Evolutionary conservation across 495 filamentous ascomycete genomes (phyloP), one percentile per base, ranked within the genome.

Genomic region (Poronia punctata): DNA sequence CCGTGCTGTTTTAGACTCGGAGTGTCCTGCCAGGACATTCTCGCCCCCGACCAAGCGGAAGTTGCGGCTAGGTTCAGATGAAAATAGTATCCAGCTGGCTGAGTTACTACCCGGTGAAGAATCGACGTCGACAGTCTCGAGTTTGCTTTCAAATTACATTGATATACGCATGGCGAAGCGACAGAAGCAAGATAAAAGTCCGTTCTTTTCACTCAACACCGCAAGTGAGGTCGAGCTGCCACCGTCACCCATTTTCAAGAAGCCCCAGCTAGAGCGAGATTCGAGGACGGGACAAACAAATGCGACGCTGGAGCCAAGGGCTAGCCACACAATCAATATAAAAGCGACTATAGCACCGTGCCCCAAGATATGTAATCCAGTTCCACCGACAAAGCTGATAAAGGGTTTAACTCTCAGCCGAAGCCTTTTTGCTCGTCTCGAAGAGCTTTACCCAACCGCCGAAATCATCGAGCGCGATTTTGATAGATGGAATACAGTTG

Each of bases 381-480:
- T 7, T 9, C 7, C 12, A 2, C 38, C 12, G 16, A 53, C 44
- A 25, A 52, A 48, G 19, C 43, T 59, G 17, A 56, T 59, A 14
- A 59, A 59, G 27, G 40, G 48, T 2, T 21, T 59, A 6, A 51
- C 46, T 29, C 44, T 59, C 14, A 44, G 41, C 7, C 49, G 55
- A 7, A 38, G 40, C 1, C 22, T 59, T 1, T 51, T 59, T 23
- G 50, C 52, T 6, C 51, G 59, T 1, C 61, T 88, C 3, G 55
- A 75, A 39, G 42, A 59, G 2, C 43, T 71, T 1, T 71, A 77
- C 45, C 75, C 80, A 1, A 52, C 45, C 1, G 67, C 75, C 5
- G 60, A 63, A 9, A 59, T 84, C 20, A 72, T 84, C 30, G 74
- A 79, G 45, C 74, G 84, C 17, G 74, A 82, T 47, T 76, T 76